phyloP scores from a whole-genome alignment of 2,329 filamentous ascomycete species.

The Lecanoromycetidae sp. region DNA sequence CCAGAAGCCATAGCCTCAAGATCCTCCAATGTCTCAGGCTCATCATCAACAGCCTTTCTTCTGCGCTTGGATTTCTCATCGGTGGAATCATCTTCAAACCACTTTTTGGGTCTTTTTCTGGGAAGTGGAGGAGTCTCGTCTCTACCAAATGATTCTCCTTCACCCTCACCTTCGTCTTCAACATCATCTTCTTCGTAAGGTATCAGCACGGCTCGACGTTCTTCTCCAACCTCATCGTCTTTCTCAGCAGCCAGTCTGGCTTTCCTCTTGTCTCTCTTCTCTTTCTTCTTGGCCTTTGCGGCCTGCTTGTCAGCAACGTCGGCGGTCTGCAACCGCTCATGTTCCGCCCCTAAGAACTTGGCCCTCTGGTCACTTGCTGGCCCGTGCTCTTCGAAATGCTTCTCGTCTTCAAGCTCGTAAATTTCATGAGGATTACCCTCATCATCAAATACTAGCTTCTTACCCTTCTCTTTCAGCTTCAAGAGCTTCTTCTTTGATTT shows the following conservation, averaged over 20 bases:
- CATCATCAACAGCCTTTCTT: conserved; percentile 40
- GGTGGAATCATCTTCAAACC: conserved; percentile 58
- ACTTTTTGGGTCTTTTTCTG: conserved; percentile 60
- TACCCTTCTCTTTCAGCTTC: conserved; percentile 77
- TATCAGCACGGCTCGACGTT: conserved; percentile 21
- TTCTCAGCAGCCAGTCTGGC: conserved; percentile 48
- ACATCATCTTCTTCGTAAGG: conserved; percentile 33
- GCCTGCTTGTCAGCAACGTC: conserved; percentile 74
- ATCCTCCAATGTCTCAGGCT: conserved; percentile 69
- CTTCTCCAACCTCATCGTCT: conserved; percentile 24
- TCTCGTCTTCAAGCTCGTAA: conserved; percentile 81
- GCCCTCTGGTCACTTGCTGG: conserved; percentile 62
- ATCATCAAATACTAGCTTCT: conserved; percentile 82
- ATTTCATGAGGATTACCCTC: conserved; percentile 73
- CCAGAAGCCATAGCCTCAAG: conserved; percentile 65
- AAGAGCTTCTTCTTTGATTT: conserved; percentile 88
- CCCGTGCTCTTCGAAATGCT: conserved; percentile 63
- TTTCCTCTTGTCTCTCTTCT: conserved; percentile 65
- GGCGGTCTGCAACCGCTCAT: conserved; percentile 55
- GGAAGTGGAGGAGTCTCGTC: conserved; percentile 17
- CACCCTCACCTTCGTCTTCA: not conserved
- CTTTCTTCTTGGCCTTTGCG: conserved; percentile 63
- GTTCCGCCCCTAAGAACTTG: conserved; percentile 67
- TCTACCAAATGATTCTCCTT: conserved; percentile 9
- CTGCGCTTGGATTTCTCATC: conserved; percentile 35